Percentiles rank a stretch among this genome's conserved stretches.
Conservation (phyloP, 352 stramenopile species). For the Globisporangium echinulatum region DNA sequence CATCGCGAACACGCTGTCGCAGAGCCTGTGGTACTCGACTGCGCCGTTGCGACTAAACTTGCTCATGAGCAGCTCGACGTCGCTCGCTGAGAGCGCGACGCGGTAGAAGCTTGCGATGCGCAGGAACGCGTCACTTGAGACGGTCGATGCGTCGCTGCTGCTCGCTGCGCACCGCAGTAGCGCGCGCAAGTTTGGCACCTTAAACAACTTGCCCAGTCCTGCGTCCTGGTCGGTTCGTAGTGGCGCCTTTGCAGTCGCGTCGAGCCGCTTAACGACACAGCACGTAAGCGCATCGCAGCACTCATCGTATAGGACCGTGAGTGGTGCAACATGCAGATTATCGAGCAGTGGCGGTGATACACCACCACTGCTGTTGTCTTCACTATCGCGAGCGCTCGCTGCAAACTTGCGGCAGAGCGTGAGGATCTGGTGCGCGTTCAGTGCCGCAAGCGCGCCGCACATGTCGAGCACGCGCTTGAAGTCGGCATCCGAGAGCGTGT, state of each 20-base stretch:
- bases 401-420: conserved; percentile 49
- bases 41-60: conserved; percentile 26
- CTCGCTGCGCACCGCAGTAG: conserved; percentile 13
- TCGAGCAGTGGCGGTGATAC: not conserved
- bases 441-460: conserved; percentile 6
- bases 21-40: conserved; percentile 29
- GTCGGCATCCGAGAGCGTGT: conserved; percentile 15
- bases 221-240: not conserved
- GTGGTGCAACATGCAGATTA: not conserved
- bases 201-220: conserved; percentile 24
- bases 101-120: conserved; percentile 19
- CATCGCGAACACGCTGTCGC: conserved; percentile 32
- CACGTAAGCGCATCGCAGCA: conserved; percentile 49
- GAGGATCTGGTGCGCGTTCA: conserved; percentile 65
- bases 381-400: not conserved
- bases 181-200: conserved; percentile 18
- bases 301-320: conserved; percentile 38
- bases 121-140: conserved; percentile 23
- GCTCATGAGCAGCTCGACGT: conserved; percentile 24
- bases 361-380: not conserved
- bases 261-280: not conserved
- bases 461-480: conserved; percentile 25
- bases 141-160: not conserved
- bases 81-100: conserved; percentile 19
- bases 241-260: not conserved